A percentile compares a stretch with the other conserved stretches of the same genome.
phyloP scores from a whole-genome alignment of 169 alveolate genomes.

The Babesia caballi region DNA sequence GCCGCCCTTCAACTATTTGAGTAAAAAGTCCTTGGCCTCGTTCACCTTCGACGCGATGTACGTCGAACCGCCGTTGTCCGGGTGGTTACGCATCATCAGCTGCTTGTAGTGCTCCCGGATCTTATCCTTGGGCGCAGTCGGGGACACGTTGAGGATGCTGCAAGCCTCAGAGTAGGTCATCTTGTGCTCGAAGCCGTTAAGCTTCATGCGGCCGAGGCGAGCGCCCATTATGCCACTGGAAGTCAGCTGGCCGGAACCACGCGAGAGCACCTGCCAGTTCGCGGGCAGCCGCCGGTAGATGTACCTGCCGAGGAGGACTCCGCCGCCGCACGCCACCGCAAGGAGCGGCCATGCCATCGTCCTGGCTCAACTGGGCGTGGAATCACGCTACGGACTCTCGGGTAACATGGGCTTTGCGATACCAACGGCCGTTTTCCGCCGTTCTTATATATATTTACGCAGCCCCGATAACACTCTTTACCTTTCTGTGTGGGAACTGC shows the following conservation, averaged over 20 bases:
- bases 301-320: conserved; percentile 43
- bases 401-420: too few relatives aligned
- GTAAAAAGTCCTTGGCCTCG: conserved; percentile 83
- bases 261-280: neutral
- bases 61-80: conserved; percentile 89
- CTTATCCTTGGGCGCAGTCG: conserved; percentile 77
- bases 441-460: too few relatives aligned
- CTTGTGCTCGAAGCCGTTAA: conserved; percentile 72
- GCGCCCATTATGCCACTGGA: conserved; percentile 24
- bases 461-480: too few relatives aligned
- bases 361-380: neutral
- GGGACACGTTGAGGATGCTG: conserved; percentile 68
- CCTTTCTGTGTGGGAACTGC: too few relatives aligned
- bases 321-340: conserved; percentile 51
- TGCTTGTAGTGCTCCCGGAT: conserved; percentile 80
- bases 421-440: too few relatives aligned
- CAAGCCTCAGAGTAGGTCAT: conserved; percentile 75
- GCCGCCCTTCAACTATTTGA: too few relatives aligned
- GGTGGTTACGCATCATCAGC: conserved; percentile 86
- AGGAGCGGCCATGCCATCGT: conserved; percentile 62
- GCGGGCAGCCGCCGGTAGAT: conserved; percentile 45
- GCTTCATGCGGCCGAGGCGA: conserved; percentile 33
- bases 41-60: conserved; percentile 87
- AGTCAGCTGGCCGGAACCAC: neutral
- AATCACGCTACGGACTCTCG: neutral